Evolutionary conservation across 1,284 basidiomycete species (phyloP), one percentile per base, ranked within the genome.

Genomic region (Mycena sp.): DNA sequence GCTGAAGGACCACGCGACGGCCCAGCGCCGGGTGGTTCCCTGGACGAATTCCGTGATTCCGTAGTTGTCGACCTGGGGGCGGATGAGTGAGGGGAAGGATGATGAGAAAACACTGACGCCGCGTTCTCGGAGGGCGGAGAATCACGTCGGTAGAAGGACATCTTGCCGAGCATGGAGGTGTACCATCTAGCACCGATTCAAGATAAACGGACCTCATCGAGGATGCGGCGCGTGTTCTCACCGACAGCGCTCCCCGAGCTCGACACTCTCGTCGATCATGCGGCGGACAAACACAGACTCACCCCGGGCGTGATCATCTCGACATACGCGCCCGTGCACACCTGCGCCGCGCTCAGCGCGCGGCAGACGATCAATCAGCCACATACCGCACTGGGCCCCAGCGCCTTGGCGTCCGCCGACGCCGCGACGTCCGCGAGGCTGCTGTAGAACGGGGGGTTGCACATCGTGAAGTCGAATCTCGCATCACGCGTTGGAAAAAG

Each of bases 371-470:
- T 14, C 16, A 25, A 6, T 40, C 19, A 25, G 26, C 17, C 14
- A 25, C 48, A 26, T 52, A 49, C 32, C 11, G 43, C 46, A 49
- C 30, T 44, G 14, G 60, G 61, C 38, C 62, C 64, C 26, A 53
- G 32, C 14, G 32, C 84, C 71, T 98, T 97, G 6, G 77, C 77
- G 19, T 83, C 83, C 0, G 87, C 85, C 3, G 87, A 87, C 1
- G 77, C 75, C 0, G 72, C 69, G 5, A 96, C 85, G 60, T 99
- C 96, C 23, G 88, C 85, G 0, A 74, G 70, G 54, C 88, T 92
- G 14, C 79, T 74, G 73, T 97, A 99, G 77, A 99, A 99, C 0
- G 96, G 96, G 0, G 97, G 97, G 73, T 99, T 99, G 78, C 96
- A 98, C 88, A 99, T 94, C 0, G 88, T 88, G 69, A 96, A 93